phyloP scores from a whole-genome alignment of 768 basidiomycete genomes.

The Candolleomyces aberdarensis region DNA sequence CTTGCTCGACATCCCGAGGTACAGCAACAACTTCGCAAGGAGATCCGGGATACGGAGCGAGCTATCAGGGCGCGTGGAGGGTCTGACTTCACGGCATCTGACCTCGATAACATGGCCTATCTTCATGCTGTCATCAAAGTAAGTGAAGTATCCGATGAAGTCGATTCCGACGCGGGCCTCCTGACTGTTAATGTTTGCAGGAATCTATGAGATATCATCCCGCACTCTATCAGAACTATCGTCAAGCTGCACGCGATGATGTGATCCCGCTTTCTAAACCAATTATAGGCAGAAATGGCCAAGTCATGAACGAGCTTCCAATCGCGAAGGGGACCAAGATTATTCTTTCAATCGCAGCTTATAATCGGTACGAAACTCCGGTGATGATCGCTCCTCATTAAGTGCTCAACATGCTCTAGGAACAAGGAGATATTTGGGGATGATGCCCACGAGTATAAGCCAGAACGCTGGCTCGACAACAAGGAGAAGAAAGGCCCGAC shows the following conservation, averaged over 20 bases:
- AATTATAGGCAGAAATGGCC: conserved; percentile 42
- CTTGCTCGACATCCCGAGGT: conserved; percentile 55
- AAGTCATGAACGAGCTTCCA: conserved; percentile 41
- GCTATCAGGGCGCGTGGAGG: conserved; percentile 35
- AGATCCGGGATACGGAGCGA: conserved; percentile 44
- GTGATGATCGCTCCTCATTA: background rate
- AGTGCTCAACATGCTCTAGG: conserved; percentile 16
- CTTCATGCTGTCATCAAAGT: conserved; percentile 46
- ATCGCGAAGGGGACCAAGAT: conserved; percentile 51
- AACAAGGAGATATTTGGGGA: conserved; percentile 44
- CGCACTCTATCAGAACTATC: conserved; percentile 29
- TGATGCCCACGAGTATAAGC: conserved; percentile 45
- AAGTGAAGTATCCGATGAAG: conserved; percentile 9
- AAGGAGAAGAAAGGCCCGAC: conserved; percentile 40
- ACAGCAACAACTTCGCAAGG: conserved; percentile 59
- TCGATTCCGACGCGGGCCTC: background rate
- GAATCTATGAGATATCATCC: conserved; percentile 46
- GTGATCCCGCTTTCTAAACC: conserved; percentile 55
- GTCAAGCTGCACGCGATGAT: conserved; percentile 49
- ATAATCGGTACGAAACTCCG: conserved; percentile 41
- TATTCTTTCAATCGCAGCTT: conserved; percentile 47
- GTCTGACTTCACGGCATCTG: conserved; percentile 34
- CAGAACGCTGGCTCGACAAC: conserved; percentile 44
- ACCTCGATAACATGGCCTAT: conserved; percentile 51
- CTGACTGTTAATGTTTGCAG: conserved; percentile 20